Evolutionary conservation across 208 protist species (phyloP).

Genomic region (Leishmania guyanensis): DNA sequence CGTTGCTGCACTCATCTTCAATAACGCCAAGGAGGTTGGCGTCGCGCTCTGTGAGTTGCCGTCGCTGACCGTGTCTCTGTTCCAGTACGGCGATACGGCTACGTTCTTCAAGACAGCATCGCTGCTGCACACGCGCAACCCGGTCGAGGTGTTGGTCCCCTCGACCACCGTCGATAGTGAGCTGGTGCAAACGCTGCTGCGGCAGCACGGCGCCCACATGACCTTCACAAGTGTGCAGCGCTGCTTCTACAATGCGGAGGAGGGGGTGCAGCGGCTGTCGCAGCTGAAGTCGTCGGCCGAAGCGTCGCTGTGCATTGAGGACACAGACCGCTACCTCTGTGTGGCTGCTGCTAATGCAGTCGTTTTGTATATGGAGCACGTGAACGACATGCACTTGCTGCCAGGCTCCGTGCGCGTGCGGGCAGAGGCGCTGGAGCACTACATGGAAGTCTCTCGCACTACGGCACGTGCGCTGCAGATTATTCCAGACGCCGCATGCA

Average conservation of each 20-base stretch:
- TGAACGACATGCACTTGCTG: conserved; percentile 70
- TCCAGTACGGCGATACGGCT: conserved; percentile 79
- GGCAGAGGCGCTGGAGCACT: conserved; percentile 72
- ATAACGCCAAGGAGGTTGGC: conserved; percentile 71
- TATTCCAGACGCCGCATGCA: conserved; percentile 26
- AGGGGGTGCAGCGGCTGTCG: conserved; percentile 57
- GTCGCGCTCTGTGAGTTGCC: conserved; percentile 68
- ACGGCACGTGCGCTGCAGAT: conserved; percentile 71
- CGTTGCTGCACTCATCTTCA: conserved; percentile 77
- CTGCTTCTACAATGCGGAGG: conserved; percentile 69
- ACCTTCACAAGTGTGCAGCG: conserved; percentile 81
- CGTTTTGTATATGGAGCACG: conserved; percentile 71
- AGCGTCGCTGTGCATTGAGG: conserved; percentile 37
- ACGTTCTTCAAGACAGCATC: conserved; percentile 72
- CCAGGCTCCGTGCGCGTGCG: conserved; percentile 69
- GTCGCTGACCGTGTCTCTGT: conserved; percentile 61
- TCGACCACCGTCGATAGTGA: conserved; percentile 52
- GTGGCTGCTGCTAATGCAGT: conserved; percentile 79
- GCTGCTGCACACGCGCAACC: conserved; percentile 69
- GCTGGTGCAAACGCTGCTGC: conserved; percentile 64
- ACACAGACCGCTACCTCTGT: conserved; percentile 83
- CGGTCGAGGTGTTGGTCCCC: conserved; percentile 76
- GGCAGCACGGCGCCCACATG: conserved; percentile 52
- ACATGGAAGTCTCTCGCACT: conserved; percentile 60
- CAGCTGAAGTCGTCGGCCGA: conserved; percentile 54